A percentile compares a stretch with the other conserved stretches of the same genome.
These are phyloP conservation scores for Fonsecaea pedrosoi DNA, from an alignment of 2,329 filamentous ascomycete genomes.

Conservation along the genomic window DNA sequence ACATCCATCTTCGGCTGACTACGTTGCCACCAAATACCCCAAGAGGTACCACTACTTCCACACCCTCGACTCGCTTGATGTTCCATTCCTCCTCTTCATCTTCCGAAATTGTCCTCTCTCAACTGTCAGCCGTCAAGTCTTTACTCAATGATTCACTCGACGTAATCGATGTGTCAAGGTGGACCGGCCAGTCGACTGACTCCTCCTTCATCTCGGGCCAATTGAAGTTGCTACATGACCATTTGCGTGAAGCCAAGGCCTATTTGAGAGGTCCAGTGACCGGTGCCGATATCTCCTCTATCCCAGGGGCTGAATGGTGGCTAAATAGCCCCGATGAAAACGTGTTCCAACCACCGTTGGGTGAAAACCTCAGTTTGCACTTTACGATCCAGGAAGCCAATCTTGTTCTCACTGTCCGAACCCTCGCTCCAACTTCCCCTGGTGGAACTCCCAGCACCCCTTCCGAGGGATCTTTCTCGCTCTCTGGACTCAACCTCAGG, in stretches of 20 bases:
- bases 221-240: slow-evolving; percentile 64
- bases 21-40: slow-evolving; percentile 63
- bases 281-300: slow-evolving; percentile 25
- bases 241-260: slow-evolving; percentile 64
- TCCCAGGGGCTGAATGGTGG: slow-evolving; percentile 61
- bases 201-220: slow-evolving; percentile 65
- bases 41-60: slow-evolving; percentile 41
- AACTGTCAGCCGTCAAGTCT: slow-evolving; percentile 74
- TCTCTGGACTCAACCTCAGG: slow-evolving; percentile 64
- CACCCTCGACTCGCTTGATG: slow-evolving; percentile 60
- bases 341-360: slow-evolving; percentile 70
- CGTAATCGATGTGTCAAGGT: slow-evolving; percentile 77
- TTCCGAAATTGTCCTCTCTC: slow-evolving; percentile 67
- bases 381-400: slow-evolving; percentile 72
- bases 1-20: slow-evolving; percentile 76
- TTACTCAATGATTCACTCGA: slow-evolving; percentile 83
- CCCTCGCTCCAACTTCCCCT: slow-evolving; percentile 68
- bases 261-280: slow-evolving; percentile 59
- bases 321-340: slow-evolving; percentile 62
- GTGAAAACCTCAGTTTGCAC: slow-evolving; percentile 73
- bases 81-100: slow-evolving; percentile 61
- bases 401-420: slow-evolving; percentile 72
- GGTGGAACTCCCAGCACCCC: slow-evolving; percentile 64
- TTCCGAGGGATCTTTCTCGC: slow-evolving; percentile 71
- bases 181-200: slow-evolving; percentile 70